These are phyloP conservation scores for Metarhizium sp. DNA, from an alignment of 2,329 filamentous ascomycete genomes.

Conservation along the genomic window DNA sequence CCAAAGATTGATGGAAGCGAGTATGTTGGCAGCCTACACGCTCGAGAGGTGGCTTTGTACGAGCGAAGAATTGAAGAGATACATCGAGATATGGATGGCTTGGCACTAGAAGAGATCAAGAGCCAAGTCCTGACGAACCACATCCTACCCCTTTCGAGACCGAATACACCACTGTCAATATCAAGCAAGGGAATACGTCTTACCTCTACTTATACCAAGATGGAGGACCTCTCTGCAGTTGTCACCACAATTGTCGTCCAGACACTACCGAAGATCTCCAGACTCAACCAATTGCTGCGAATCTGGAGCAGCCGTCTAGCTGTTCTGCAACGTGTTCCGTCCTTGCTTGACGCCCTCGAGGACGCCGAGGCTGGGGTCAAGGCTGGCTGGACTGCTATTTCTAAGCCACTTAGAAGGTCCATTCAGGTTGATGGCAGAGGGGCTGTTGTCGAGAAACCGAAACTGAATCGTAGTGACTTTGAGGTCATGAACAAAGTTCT, in stretches of 20 bases:
- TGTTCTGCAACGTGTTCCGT: conserved; percentile 65
- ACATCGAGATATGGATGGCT: conserved; percentile 53
- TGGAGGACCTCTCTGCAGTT: conserved; percentile 85
- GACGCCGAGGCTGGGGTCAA: conserved; percentile 56
- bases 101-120: conserved; percentile 83
- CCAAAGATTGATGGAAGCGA: conserved; percentile 16
- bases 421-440: conserved; percentile 8
- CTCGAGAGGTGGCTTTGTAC: conserved; percentile 54
- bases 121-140: conserved; percentile 76
- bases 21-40: conserved; percentile 65
- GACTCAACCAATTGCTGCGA: conserved; percentile 61
- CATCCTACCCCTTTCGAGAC: conserved; percentile 44
- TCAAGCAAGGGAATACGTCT: conserved; percentile 27
- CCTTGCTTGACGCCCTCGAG: conserved; percentile 55
- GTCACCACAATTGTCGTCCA: conserved; percentile 89
- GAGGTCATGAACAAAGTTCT: conserved; percentile 54
- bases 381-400: conserved; percentile 57
- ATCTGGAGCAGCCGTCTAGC: conserved; percentile 70
- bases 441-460: conserved; percentile 11
- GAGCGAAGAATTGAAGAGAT: conserved; percentile 70
- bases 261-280: conserved; percentile 71
- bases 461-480: conserved; percentile 36
- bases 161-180: conserved; percentile 24
- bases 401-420: conserved; percentile 16
- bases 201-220: conserved; percentile 50